Evolutionary conservation across 768 basidiomycete genomes (phyloP), one percentile per base, ranked within the genome.

Genomic region (Auricularia cornea): DNA sequence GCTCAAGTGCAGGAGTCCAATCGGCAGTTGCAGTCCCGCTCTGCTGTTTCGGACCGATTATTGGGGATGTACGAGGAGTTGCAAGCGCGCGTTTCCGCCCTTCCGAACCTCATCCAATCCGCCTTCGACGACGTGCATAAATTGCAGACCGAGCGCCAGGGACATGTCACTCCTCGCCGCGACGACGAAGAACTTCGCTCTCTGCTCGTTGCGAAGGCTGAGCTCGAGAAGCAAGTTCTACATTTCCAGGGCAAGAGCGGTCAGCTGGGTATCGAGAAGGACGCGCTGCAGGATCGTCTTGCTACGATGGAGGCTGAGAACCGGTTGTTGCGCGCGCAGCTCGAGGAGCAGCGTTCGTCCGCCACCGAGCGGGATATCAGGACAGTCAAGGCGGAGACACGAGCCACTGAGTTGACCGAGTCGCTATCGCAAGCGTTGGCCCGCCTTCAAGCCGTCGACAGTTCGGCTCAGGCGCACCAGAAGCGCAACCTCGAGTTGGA

Each of bases 191-290:
- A 92, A 61, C 77, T 90, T 63, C 83, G 85, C 52, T 83, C 82
- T 64, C 66, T 83, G 48, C 75, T 74, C 64, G 64, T 68, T 1
- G 68, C 78, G 20, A 91, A 90, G 70, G 76, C 81, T 8, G 90
- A 92, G 6, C 78, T 84, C 59, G 89, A 91, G 69, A 76, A 85
- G 35, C 87, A 91, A 68, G 69, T 93, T 12, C 84, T 14, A 90
- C 90, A 74, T 88, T 91, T 59, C 87, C 89, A 61, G 83, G 51
- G 85, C 26, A 84, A 85, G 16, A 86, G 90, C 68, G 89, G 90
- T 0, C 87, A 89, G 70, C 81, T 88, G 4, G 84, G 89, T 18
- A 89, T 89, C 16, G 91, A 94, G 77, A 94, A 92, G 74, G 91
- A 92, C 59, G 76, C 83, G 40, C 71, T 91, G 56, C 74, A 69